Percentiles rank a stretch among this genome's conserved stretches.
Conservation (phyloP, 768 basidiomycete genomes). For the Tubosaeta sp. region DNA sequence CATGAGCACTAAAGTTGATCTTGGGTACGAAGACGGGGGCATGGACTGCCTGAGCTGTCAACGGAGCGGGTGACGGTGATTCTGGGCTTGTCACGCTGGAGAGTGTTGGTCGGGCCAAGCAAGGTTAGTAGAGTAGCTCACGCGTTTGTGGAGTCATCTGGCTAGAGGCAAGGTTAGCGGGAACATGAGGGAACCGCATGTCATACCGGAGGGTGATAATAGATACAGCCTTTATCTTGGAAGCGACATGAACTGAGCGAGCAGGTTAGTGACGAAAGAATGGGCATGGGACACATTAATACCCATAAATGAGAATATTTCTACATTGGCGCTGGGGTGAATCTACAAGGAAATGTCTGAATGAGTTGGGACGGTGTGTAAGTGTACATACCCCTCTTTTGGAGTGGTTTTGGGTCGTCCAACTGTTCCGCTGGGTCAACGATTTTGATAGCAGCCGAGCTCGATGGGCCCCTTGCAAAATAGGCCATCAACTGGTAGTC, state of each 20-base stretch:
- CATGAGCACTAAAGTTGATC: slow-evolving; percentile 40
- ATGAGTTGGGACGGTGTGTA: not conserved
- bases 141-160: slow-evolving; percentile 21
- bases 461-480: slow-evolving; percentile 55
- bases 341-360: slow-evolving; percentile 38
- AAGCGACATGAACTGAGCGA: slow-evolving; percentile 69
- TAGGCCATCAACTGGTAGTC: slow-evolving; percentile 51
- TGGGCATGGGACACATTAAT: slow-evolving; percentile 10
- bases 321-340: slow-evolving; percentile 77
- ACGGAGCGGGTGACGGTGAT: slow-evolving; percentile 38
- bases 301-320: slow-evolving; percentile 93
- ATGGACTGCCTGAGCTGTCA: slow-evolving; percentile 68
- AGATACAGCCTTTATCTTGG: slow-evolving; percentile 82
- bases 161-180: slow-evolving; percentile 19
- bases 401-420: slow-evolving; percentile 39
- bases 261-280: not conserved
- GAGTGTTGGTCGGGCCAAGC: slow-evolving; percentile 4
- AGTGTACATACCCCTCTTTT: slow-evolving; percentile 51
- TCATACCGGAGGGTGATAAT: slow-evolving; percentile 70
- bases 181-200: not conserved
- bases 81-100: slow-evolving; percentile 37
- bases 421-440: slow-evolving; percentile 50
- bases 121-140: slow-evolving; percentile 13
- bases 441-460: slow-evolving; percentile 67
- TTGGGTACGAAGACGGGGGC: slow-evolving; percentile 86